Evolutionary conservation across 2,329 filamentous ascomycete species (phyloP).

Genomic region (Claviceps pazoutovae): DNA sequence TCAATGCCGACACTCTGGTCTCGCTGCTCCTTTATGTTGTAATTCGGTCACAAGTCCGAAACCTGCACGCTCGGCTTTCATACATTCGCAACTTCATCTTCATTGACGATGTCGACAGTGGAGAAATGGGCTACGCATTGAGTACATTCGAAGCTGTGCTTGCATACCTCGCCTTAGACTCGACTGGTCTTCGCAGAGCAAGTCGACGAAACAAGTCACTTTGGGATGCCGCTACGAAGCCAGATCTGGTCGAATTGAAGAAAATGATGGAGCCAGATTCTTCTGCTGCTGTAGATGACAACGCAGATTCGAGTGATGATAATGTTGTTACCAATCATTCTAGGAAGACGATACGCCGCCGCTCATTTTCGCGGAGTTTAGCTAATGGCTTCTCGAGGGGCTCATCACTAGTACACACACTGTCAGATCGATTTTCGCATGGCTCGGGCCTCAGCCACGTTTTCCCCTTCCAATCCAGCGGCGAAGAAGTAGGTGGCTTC

Average conservation of each 20-base stretch:
- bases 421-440: conserved; percentile 37
- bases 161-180: conserved; percentile 73
- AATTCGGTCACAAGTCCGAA: conserved; percentile 75
- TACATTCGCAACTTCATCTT: conserved; percentile 98
- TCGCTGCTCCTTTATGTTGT: conserved; percentile 84
- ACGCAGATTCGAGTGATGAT: conserved; percentile 27
- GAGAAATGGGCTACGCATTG: conserved; percentile 88
- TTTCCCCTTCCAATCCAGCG: conserved; percentile 63
- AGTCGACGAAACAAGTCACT: conserved; percentile 74
- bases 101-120: conserved; percentile 91
- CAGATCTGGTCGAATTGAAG: conserved; percentile 60
- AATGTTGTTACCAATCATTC: conserved; percentile 34
- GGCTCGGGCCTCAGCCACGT: conserved; percentile 63
- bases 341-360: conserved; percentile 30
- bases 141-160: conserved; percentile 94
- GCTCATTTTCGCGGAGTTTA: conserved; percentile 34
- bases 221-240: conserved; percentile 76
- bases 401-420: conserved; percentile 27
- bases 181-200: conserved; percentile 64
- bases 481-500: conserved; percentile 30
- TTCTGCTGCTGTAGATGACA: conserved; percentile 31
- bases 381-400: conserved; percentile 29
- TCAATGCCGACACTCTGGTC: conserved; percentile 82
- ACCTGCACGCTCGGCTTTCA: conserved; percentile 75
- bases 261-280: conserved; percentile 63